These are phyloP conservation scores for Penicillium subrubescens DNA, from an alignment of 495 filamentous ascomycete genomes.

Conservation along the genomic window DNA sequence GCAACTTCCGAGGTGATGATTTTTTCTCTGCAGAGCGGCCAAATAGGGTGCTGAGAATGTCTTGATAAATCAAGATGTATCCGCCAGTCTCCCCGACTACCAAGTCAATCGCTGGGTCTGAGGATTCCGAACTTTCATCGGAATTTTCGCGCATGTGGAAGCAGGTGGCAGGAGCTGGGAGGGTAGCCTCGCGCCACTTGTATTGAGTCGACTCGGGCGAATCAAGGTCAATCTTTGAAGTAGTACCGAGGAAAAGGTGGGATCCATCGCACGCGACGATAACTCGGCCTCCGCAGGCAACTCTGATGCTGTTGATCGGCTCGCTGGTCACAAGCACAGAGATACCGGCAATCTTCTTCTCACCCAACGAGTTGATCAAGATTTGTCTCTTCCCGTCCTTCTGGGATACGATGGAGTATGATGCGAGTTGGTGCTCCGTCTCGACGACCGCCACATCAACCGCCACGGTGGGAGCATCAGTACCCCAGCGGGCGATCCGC, in stretches of 20 bases:
- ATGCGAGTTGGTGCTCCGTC: conserved; percentile 11
- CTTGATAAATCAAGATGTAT: conserved; percentile 74
- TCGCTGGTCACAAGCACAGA: conserved; percentile 33
- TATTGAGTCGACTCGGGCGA: conserved; percentile 36
- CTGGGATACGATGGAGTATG: conserved; percentile 23
- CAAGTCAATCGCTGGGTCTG: conserved; percentile 58
- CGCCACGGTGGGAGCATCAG: conserved; percentile 23
- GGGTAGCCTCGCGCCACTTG: conserved; percentile 52
- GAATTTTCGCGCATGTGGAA: conserved; percentile 33
- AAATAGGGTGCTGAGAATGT: conserved; percentile 63
- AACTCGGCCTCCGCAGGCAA: conserved; percentile 33
- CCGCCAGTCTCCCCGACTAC: conserved; percentile 75
- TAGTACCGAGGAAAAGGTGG: conserved; percentile 38
- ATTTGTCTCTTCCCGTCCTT: conserved; percentile 40
- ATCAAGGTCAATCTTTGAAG: conserved; percentile 13
- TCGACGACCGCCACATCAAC: conserved; percentile 25
- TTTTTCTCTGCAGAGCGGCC: conserved; percentile 45
- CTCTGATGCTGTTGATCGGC: conserved; percentile 36
- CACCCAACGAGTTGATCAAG: conserved; percentile 21
- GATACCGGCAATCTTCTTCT: conserved; percentile 27
- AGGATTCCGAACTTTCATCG: conserved; percentile 26
- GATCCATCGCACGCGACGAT: conserved; percentile 41
- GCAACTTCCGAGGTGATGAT: conserved; percentile 54
- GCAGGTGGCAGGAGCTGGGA: conserved; percentile 37
- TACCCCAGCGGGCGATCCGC: conserved; percentile 50